These are phyloP conservation scores for Ascochyta viciae-villosae DNA, from an alignment of 2,329 filamentous ascomycete species.

Conservation along the genomic window DNA sequence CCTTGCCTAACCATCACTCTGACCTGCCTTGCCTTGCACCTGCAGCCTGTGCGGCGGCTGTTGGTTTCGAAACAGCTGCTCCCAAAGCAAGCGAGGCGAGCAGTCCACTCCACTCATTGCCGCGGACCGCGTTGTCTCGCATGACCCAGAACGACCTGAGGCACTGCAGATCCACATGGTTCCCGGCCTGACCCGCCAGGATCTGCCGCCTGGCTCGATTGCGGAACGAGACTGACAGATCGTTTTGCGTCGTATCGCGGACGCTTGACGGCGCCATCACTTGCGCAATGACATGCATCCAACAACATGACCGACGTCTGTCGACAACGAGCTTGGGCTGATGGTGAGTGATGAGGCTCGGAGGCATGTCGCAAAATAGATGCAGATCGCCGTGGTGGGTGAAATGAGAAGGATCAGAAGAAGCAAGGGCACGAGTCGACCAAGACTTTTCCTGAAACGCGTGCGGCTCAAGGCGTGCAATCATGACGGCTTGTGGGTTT, in stretches of 20 bases:
- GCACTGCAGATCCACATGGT: slow-evolving; percentile 16
- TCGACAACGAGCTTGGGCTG: not conserved
- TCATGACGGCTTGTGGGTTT: not conserved
- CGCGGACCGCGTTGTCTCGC: slow-evolving; percentile 11
- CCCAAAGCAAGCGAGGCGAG: slow-evolving; percentile 6
- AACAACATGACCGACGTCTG: not conserved
- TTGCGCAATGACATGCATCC: not conserved
- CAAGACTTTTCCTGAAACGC: slow-evolving; percentile 14
- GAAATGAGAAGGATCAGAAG: slow-evolving; percentile 18
- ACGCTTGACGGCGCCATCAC: not conserved
- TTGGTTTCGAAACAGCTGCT: slow-evolving; percentile 14
- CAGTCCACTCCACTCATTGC: slow-evolving; percentile 1
- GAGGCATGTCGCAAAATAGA: not conserved
- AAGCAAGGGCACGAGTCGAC: slow-evolving; percentile 18
- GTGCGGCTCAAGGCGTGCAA: slow-evolving; percentile 13
- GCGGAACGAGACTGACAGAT: slow-evolving; percentile 11
- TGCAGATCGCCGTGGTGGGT: slow-evolving; percentile 5
- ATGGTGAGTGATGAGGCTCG: not conserved
- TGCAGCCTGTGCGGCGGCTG: slow-evolving; percentile 4
- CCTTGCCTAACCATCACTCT: not conserved
- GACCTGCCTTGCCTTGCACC: not conserved
- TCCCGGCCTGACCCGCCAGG: slow-evolving; percentile 16
- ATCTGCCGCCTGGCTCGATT: slow-evolving; percentile 15
- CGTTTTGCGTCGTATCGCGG: slow-evolving; percentile 4
- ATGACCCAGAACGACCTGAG: slow-evolving; percentile 19